phyloP scores from a whole-genome alignment of 176 grass and related monocot genomes.

The Bothriochloa decipiens region DNA sequence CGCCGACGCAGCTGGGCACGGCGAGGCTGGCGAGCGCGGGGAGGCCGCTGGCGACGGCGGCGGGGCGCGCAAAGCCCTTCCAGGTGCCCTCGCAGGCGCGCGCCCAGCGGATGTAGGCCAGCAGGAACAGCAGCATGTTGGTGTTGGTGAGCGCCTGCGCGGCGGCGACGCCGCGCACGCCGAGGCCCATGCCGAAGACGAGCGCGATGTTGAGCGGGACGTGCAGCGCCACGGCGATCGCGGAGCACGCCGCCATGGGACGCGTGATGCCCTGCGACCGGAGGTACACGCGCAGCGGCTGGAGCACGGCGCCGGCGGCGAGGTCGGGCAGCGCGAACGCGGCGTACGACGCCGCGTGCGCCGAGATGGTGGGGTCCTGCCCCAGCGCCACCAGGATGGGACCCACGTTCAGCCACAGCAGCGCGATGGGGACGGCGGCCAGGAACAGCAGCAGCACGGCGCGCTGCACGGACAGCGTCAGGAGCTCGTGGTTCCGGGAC shows the following conservation, averaged over 20 bases:
- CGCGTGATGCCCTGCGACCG: constrained; percentile 88
- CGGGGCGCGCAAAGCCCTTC: constrained; percentile 60
- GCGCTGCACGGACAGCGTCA: constrained; percentile 87
- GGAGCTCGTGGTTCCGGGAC: constrained; percentile 75
- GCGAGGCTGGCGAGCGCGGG: constrained; percentile 70
- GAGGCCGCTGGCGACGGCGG: constrained; percentile 53
- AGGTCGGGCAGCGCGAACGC: constrained; percentile 85
- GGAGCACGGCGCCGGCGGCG: constrained; percentile 64
- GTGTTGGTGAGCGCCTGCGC: constrained; percentile 88
- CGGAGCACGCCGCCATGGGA: constrained; percentile 95
- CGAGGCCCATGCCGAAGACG: constrained; percentile 79
- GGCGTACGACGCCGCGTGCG: constrained; percentile 68
- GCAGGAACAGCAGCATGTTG: constrained; percentile 92
- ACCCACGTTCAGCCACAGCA: constrained; percentile 80
- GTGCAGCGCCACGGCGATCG: constrained; percentile 74
- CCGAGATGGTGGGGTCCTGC: constrained; percentile 88
- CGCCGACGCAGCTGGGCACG: constrained; percentile 82
- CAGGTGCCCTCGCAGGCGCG: constrained; percentile 67
- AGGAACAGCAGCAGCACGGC: constrained; percentile 73
- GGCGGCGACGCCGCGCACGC: constrained; percentile 78
- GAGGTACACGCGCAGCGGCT: constrained; percentile 94
- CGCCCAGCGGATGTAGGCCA: constrained; percentile 68
- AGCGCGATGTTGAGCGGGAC: constrained; percentile 78
- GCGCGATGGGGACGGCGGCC: constrained; percentile 73
- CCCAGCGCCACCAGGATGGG: constrained; percentile 86